A percentile compares a stretch with the other conserved stretches of the same genome.
Evolutionary conservation across 1,284 basidiomycete genomes (phyloP).

Genomic region (Pseudozyma hubeiensis): DNA sequence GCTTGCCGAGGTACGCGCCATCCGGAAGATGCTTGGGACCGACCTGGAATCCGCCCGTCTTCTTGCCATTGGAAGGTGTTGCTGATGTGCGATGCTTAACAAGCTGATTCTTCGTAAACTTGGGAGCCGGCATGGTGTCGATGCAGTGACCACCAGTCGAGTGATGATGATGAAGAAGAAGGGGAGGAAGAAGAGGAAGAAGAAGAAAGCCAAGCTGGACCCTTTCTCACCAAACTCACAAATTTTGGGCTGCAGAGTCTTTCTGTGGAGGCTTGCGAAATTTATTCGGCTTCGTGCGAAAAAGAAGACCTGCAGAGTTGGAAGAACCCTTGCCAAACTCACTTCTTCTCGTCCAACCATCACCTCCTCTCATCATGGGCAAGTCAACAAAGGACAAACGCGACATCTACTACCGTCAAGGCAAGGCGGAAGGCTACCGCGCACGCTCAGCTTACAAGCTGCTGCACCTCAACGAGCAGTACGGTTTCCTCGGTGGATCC

Average conservation of each 20-base stretch:
- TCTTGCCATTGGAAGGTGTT: conserved; percentile 21
- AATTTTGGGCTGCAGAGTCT: not conserved
- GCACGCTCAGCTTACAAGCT: conserved; percentile 74
- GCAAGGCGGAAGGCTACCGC: conserved; percentile 71
- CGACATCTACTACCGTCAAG: conserved; percentile 73
- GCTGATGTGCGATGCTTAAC: conserved; percentile 58
- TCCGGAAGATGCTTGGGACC: conserved; percentile 64
- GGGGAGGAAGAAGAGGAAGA: not conserved
- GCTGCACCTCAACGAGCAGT: conserved; percentile 72
- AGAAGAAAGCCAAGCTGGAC: too few species aligned
- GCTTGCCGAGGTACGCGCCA: conserved; percentile 69
- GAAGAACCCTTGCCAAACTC: not conserved
- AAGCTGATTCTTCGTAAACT: conserved; percentile 52
- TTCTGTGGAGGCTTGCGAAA: not conserved
- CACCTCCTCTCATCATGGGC: conserved; percentile 48
- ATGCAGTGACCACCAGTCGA: not conserved
- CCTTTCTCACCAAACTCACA: too few species aligned
- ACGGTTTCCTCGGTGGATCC: conserved; percentile 70
- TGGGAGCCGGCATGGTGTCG: conserved; percentile 23
- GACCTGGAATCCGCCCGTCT: conserved; percentile 60
- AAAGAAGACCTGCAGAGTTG: not conserved
- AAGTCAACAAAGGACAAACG: conserved; percentile 71
- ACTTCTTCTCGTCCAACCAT: not conserved
- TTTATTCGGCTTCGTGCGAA: not conserved
- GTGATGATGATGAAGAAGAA: not conserved